Percentiles rank a stretch among this genome's conserved stretches.
phyloP scores from a whole-genome alignment of 169 alveolate species.

The Plasmodium falciparum region DNA sequence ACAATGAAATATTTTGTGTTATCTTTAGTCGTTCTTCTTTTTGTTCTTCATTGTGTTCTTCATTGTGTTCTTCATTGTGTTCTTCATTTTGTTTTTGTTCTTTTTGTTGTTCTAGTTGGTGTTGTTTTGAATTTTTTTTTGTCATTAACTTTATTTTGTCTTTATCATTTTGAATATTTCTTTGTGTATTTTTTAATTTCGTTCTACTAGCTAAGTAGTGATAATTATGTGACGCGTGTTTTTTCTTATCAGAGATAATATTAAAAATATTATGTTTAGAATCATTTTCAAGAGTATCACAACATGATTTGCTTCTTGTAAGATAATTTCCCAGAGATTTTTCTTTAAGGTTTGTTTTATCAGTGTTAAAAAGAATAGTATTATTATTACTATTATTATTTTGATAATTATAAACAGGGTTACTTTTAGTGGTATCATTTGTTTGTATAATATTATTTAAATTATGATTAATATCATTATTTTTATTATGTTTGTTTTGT shows the following conservation, averaged over 20 bases:
- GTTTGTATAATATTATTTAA: neutral
- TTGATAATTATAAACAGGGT: neutral
- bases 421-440: too few relatives aligned
- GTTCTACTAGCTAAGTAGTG: slow-evolving; percentile 13
- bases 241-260: slow-evolving; percentile 16
- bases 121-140: too few relatives aligned
- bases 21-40: too few relatives aligned
- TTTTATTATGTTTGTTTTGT: neutral
- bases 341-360: neutral
- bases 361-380: neutral
- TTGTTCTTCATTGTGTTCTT: too few relatives aligned
- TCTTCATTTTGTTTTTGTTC: too few relatives aligned
- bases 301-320: slow-evolving; percentile 39
- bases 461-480: neutral
- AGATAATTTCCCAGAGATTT: neutral
- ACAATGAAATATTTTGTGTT: too few relatives aligned
- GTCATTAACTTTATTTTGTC: slow-evolving; percentile 6
- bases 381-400: neutral
- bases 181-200: slow-evolving; percentile 1
- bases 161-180: slow-evolving; percentile 9
- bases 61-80: too few relatives aligned
- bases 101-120: too few relatives aligned
- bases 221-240: slow-evolving; percentile 4
- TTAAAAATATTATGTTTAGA: slow-evolving; percentile 23
- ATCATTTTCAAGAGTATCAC: slow-evolving; percentile 16